Percentiles rank a stretch among this genome's conserved stretches.
These are phyloP conservation scores for Populus trichocarpa DNA, from an alignment of 441 rosid genomes.

Conservation along the genomic window DNA sequence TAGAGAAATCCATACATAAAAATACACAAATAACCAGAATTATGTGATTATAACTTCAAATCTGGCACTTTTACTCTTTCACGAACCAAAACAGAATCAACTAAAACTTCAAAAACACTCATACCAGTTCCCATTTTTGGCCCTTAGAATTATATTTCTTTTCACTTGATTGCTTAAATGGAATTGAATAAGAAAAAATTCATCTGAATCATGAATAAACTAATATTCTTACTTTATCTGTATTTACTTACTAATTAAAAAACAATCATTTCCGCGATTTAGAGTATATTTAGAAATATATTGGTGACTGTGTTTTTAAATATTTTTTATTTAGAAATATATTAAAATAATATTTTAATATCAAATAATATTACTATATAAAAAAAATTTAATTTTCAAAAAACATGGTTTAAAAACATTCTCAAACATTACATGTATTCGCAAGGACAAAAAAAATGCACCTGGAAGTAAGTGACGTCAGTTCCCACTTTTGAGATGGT, in stretches of 20 bases:
- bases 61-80: not conserved
- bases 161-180: not conserved
- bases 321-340: too few species aligned
- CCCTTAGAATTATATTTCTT: not conserved
- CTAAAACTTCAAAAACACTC: not conserved
- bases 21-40: not conserved
- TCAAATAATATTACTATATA: too few species aligned
- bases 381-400: too few species aligned
- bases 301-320: too few species aligned
- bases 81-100: too few species aligned
- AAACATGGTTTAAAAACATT: too few species aligned
- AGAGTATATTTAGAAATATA: too few species aligned
- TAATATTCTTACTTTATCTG: constrained; percentile 19
- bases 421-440: too few species aligned
- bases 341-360: too few species aligned
- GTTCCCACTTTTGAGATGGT: not conserved
- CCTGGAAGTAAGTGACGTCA: not conserved
- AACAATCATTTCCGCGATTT: too few species aligned
- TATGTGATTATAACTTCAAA: not conserved
- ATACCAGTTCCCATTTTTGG: not conserved
- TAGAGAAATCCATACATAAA: not conserved
- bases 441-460: not conserved
- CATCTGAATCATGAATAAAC: not conserved
- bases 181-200: not conserved
- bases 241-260: not conserved